Evolutionary conservation across 371 early-diverging fungal genomes (phyloP).

Genomic region (Lichtheimia ramosa): DNA sequence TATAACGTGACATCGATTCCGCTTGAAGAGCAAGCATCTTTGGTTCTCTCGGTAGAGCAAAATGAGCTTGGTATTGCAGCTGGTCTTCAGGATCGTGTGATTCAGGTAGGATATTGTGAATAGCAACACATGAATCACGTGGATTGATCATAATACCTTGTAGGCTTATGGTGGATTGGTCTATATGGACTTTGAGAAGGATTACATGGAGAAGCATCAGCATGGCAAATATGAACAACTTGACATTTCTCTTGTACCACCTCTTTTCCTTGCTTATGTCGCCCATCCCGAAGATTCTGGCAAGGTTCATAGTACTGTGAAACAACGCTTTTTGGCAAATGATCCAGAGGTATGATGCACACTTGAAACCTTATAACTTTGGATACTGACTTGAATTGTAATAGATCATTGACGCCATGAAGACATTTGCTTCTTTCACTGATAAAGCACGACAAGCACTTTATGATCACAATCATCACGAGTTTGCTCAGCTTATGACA

Average conservation of each 20-base stretch:
- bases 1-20: conserved; percentile 52
- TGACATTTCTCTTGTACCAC: conserved; percentile 38
- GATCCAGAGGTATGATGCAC: conserved; percentile 51
- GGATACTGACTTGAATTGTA: background rate
- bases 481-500: conserved; percentile 49
- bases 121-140: background rate
- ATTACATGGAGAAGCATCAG: conserved; percentile 52
- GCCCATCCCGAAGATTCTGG: conserved; percentile 67
- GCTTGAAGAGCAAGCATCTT: conserved; percentile 53
- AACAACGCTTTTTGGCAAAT: conserved; percentile 52
- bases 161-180: conserved; percentile 62
- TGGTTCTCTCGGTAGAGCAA: conserved; percentile 60
- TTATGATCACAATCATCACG: conserved; percentile 17
- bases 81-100: conserved; percentile 71
- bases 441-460: conserved; percentile 36
- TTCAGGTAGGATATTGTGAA: conserved; percentile 45
- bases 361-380: background rate
- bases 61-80: conserved; percentile 67
- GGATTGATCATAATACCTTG: background rate
- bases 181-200: conserved; percentile 68
- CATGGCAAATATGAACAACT: conserved; percentile 59
- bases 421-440: conserved; percentile 52
- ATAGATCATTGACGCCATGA: conserved; percentile 62
- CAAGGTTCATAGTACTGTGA: conserved; percentile 64
- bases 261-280: conserved; percentile 59